Percentiles rank a stretch among this genome's conserved stretches.
phyloP scores from a whole-genome alignment of 78 protist species.

The Monocercomonoides exilis region DNA sequence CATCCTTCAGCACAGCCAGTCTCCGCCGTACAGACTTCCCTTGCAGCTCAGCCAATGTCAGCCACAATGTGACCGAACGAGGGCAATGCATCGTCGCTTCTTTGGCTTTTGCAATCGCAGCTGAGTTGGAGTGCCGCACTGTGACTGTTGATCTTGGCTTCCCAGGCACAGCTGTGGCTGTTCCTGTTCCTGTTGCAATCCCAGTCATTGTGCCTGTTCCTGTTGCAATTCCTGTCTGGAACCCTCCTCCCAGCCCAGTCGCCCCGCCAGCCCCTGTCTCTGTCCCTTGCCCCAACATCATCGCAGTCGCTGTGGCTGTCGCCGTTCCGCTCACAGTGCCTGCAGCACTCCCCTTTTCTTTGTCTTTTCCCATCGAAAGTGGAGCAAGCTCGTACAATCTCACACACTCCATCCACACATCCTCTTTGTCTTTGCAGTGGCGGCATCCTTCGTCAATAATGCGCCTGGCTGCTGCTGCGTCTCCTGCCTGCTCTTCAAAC shows the following conservation, averaged over 20 bases:
- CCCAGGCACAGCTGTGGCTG: background rate
- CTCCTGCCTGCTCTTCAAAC: background rate
- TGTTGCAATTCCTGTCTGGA: background rate
- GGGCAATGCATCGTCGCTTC: background rate
- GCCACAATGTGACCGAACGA: background rate
- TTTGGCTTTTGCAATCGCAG: background rate
- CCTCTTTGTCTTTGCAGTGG: background rate
- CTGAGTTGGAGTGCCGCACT: background rate
- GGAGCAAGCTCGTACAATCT: background rate
- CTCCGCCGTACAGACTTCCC: background rate
- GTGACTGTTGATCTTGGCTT: no score
- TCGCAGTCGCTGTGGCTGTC: background rate
- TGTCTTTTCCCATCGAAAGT: background rate
- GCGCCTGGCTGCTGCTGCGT: background rate
- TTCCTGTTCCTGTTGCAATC: background rate
- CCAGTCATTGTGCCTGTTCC: background rate
- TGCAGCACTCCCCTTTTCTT: background rate
- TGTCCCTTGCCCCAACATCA: background rate
- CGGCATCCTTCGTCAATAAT: background rate
- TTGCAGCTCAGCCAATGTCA: background rate
- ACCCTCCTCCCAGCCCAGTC: background rate
- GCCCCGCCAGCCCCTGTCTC: background rate
- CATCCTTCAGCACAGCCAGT: background rate
- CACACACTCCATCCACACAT: background rate
- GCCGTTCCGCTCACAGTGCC: background rate